A percentile compares a stretch with the other conserved stretches of the same genome.
Conservation (phyloP, 2,329 filamentous ascomycete genomes). For the Epicoccum nigrum region DNA sequence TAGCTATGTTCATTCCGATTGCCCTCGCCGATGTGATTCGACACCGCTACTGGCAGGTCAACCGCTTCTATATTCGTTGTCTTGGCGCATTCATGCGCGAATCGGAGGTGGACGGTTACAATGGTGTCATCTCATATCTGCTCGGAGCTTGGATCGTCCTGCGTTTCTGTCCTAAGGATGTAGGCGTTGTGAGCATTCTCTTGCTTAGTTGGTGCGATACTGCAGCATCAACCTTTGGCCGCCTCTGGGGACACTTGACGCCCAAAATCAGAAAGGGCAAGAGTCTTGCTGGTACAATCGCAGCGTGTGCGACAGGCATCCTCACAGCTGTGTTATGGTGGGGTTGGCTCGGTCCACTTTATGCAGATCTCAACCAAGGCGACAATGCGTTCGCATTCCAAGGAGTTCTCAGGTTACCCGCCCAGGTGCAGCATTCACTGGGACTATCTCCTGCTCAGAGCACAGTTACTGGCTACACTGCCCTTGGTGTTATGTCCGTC, state of each 20-base stretch:
- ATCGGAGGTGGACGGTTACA: conserved; percentile 91
- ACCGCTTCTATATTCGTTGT: conserved; percentile 81
- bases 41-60: conserved; percentile 80
- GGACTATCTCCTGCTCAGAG: conserved; percentile 65
- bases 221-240: conserved; percentile 90
- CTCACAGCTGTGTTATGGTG: conserved; percentile 84
- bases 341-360: conserved; percentile 76
- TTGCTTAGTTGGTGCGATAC: conserved; percentile 98
- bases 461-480: conserved; percentile 71
- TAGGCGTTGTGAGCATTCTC: conserved; percentile 86
- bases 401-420: conserved; percentile 74
- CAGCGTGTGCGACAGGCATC: conserved; percentile 83
- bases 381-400: conserved; percentile 78
- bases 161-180: conserved; percentile 88
- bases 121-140: conserved; percentile 96
- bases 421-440: conserved; percentile 62
- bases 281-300: conserved; percentile 85
- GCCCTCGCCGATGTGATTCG: conserved; percentile 80
- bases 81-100: conserved; percentile 96
- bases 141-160: conserved; percentile 88
- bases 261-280: conserved; percentile 84
- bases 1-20: conserved; percentile 82
- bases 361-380: conserved; percentile 45
- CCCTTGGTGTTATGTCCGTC: conserved; percentile 79
- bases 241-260: conserved; percentile 88